Evolutionary conservation across 208 protist genomes (phyloP), one percentile per base, ranked within the genome.

Genomic region (Leishmania braziliensis): DNA sequence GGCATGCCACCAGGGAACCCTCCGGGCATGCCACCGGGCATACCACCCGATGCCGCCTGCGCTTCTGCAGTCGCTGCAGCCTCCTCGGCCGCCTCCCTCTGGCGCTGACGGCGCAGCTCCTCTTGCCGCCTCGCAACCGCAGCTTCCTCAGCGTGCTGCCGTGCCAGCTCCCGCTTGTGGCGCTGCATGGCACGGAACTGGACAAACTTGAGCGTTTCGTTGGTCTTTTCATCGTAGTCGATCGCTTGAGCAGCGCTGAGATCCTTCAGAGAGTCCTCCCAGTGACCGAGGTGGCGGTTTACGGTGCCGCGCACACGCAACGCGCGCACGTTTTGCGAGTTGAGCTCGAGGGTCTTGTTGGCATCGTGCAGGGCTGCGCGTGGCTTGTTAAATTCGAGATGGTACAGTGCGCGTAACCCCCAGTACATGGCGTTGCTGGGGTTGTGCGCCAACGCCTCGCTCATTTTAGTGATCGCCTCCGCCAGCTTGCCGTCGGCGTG

Each of bases 361-460:
- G 91, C 89, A 78, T 95, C 91, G 36, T 89, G 88, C 58, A 97
- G 76, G 5, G 92, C 93, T 33, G 91, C 90, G 9, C 68, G 68
- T 5, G 89, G 91, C 43, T 83, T 86, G 77, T 85, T 86, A 53
- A 80, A 75, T 36, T 94, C 79, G 4, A 97, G 87, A 58, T 92
- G 77, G 72, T 93, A 95, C 65, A 88, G 79, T 20, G 87, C 83
- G 39, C 92, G 92, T 33, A 94, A 77, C 26, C 91, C 89, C 90
- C 92, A 97, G 86, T 94, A 94, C 88, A 94, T 94, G 63, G 92
- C 93, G 72, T 90, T 95, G 68, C 68, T 76, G 26, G 91, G 92
- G 62, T 86, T 90, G 51, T 91, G 77, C 46, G 80, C 70, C 74
- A 95, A 80, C 16, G 93, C 91, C 80, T 95, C 85, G 60, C 80